These are phyloP conservation scores for Hordeum vulgare DNA, from an alignment of 176 grass and related monocot genomes.

Conservation along the genomic window MorexV3_pseudomolecules_assembly NC_058522.1:182569629-182570128, in stretches of 20 bases:
- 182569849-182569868: too few relatives aligned
- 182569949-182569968: not conserved
- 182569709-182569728: too few relatives aligned
- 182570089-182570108: too few relatives aligned
- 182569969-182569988: not conserved
- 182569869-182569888: too few relatives aligned
- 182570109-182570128: too few relatives aligned
- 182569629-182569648: not conserved
- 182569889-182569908: not conserved
- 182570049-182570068: slow-evolving; percentile 33
- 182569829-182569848: too few relatives aligned
- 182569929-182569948: not conserved
- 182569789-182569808: not conserved
- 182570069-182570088: not conserved
- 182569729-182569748: too few relatives aligned
- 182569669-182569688: not conserved
- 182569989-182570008: not conserved
- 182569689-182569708: too few relatives aligned
- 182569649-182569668: not conserved
- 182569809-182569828: too few relatives aligned
- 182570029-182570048: slow-evolving; percentile 37
- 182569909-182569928: not conserved
- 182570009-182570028: slow-evolving; percentile 33
- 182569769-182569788: not conserved
- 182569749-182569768: too few relatives aligned